Base-by-base conservation (phyloP, 805 yeast species). In the Candida jianshihensis region DNA sequence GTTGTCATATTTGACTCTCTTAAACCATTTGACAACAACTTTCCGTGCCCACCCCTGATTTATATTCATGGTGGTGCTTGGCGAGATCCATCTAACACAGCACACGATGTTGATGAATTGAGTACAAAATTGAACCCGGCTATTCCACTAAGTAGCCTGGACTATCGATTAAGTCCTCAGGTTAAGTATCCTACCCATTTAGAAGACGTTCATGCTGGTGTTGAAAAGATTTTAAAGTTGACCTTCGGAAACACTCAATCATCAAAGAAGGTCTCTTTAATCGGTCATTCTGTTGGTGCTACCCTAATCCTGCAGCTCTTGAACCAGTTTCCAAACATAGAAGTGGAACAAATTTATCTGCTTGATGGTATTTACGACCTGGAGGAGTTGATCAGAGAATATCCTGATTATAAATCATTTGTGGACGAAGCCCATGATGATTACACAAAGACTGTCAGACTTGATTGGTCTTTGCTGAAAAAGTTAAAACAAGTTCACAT, bases 41-140 rank as follows among this genome's bases (percentile, higher is more conserved):
- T n/a, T 6, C 27, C 30, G 12, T 11, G 38, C 9, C 36, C 51
- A 3, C 56, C 71, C 15, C 36, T 74, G 6, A 67, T 84, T 1
- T 78, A 76, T 46, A 69, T 86, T 27, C 96, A 86, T 57, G 96
- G 96, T 1, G 96, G 96, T 0, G 94, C 88, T 0, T 86, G 95
- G 95, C 66, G 85, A 42, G 94, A 82, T 49, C 73, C 77, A 1
- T 53, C 43, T 3, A 79, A 81, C 51, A 79, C 88, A 0, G 68
- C 60, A 19, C 57, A 67, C 27, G 90, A 81, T 47, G 75, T 73
- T 36, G 61, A 60, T 9, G 46, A 43, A 11, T 39, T 77, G 30
- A 28, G 45, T 14, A 24, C 32, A 12, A 11, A 15, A 43, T 57
- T 17, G 26, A 35, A 8, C 37, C 45, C 48, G 48, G 19, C 41